A percentile compares a stretch with the other conserved stretches of the same genome.
Conservation (phyloP, 495 filamentous ascomycete species). For the Aspergillus steynii region DNA sequence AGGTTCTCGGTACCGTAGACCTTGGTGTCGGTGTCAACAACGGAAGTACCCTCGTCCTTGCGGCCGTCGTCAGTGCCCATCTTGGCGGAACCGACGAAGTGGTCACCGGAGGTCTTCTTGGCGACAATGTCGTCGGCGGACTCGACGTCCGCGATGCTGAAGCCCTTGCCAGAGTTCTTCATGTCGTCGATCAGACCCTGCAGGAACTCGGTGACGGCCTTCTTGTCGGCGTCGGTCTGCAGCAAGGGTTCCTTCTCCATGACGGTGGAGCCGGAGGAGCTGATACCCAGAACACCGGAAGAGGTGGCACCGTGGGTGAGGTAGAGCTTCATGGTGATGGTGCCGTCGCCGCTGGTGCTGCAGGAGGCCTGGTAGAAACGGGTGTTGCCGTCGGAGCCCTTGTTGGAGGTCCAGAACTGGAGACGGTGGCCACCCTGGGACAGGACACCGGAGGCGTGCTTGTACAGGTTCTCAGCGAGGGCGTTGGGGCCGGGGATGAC, state of each 20-base stretch:
- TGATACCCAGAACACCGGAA: constrained; percentile 58
- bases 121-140: constrained; percentile 47
- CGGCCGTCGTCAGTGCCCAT: constrained; percentile 68
- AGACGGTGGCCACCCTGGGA: constrained; percentile 65
- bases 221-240: constrained; percentile 21
- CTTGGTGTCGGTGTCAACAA: constrained; percentile 69
- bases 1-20: constrained; percentile 73
- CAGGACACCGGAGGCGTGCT: constrained; percentile 58
- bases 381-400: constrained; percentile 18
- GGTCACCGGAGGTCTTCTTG: constrained; percentile 57
- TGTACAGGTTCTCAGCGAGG: constrained; percentile 41
- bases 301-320: constrained; percentile 41
- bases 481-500: constrained; percentile 49
- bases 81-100: constrained; percentile 69
- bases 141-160: constrained; percentile 50
- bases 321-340: constrained; percentile 35
- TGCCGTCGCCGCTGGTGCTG: constrained; percentile 19
- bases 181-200: constrained; percentile 51
- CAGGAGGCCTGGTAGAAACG: constrained; percentile 27
- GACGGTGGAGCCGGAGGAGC: constrained; percentile 54
- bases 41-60: constrained; percentile 55
- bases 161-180: constrained; percentile 49
- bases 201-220: constrained; percentile 23
- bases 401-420: constrained; percentile 27
- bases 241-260: constrained; percentile 43